phyloP scores from a whole-genome alignment of 1,284 basidiomycete species.

The Megacollybia platyphylla region DNA sequence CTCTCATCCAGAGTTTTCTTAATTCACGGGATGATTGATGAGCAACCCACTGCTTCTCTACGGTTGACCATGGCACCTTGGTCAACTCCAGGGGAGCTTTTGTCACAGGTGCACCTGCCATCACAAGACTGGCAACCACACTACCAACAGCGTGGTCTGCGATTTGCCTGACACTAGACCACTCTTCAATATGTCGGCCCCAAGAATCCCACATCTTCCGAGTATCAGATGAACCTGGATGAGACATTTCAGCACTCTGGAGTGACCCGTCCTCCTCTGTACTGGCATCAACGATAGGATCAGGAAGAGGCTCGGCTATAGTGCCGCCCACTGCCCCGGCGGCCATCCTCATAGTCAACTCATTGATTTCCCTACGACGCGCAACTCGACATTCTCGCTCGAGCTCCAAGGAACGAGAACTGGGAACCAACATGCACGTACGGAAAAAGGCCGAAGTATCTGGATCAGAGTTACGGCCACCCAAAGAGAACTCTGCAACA shows the following conservation, averaged over 20 bases:
- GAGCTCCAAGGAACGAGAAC: constrained; percentile 34
- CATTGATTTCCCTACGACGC: constrained; percentile 64
- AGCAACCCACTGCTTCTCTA: constrained; percentile 49
- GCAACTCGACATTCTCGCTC: constrained; percentile 50
- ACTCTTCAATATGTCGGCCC: constrained; percentile 53
- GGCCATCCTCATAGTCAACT: constrained; percentile 68
- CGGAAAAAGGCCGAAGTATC: constrained; percentile 42
- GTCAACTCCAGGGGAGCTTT: constrained; percentile 39
- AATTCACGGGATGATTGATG: constrained; percentile 35
- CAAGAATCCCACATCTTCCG: constrained; percentile 58
- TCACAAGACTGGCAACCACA: constrained; percentile 30
- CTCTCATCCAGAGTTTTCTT: constrained; percentile 51
- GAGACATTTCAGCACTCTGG: not conserved
- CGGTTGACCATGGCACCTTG: constrained; percentile 41
- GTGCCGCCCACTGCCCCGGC: constrained; percentile 62
- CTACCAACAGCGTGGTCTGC: constrained; percentile 64
- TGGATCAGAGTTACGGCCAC: not conserved
- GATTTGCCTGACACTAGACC: constrained; percentile 56
- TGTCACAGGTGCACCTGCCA: constrained; percentile 13
- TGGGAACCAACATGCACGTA: constrained; percentile 61
- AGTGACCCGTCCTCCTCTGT: not conserved
- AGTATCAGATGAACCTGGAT: constrained; percentile 8
- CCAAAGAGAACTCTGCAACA: not conserved
- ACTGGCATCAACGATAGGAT: not conserved
- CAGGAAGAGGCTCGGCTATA: constrained; percentile 15